These are phyloP conservation scores for Penicillium subrubescens DNA, from an alignment of 495 filamentous ascomycete genomes.

Conservation along the genomic window DNA sequence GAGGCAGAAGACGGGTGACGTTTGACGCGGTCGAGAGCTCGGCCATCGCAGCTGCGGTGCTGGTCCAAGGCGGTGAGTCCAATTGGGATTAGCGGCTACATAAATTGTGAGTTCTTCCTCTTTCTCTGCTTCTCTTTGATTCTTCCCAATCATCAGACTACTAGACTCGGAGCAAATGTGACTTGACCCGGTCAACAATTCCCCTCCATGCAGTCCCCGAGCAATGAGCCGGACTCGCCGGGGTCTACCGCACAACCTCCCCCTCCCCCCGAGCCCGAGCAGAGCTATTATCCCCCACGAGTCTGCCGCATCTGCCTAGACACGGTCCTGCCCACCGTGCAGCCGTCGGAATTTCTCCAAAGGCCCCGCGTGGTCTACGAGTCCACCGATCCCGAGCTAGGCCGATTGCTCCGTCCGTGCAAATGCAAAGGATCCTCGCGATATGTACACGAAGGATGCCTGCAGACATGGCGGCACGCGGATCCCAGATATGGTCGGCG, in stretches of 20 bases:
- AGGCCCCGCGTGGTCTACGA: slow-evolving; percentile 70
- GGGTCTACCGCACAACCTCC: slow-evolving; percentile 10
- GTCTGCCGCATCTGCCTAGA: slow-evolving; percentile 94
- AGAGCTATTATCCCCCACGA: slow-evolving; percentile 61
- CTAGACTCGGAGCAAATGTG: not conserved
- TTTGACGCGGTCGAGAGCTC: slow-evolving; percentile 30
- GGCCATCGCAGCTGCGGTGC: slow-evolving; percentile 24
- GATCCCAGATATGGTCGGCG: slow-evolving; percentile 65
- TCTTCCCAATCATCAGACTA: slow-evolving; percentile 5
- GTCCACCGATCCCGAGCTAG: slow-evolving; percentile 70
- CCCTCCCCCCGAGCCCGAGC: slow-evolving; percentile 25
- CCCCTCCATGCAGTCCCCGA: slow-evolving; percentile 15
- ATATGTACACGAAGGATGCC: slow-evolving; percentile 94
- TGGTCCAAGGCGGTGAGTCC: slow-evolving; percentile 37
- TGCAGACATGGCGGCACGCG: slow-evolving; percentile 80
- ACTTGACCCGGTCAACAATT: not conserved
- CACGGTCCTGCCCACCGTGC: slow-evolving; percentile 74
- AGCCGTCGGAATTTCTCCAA: slow-evolving; percentile 66
- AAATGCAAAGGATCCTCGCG: slow-evolving; percentile 88
- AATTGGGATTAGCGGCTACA: slow-evolving; percentile 20
- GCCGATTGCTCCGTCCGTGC: slow-evolving; percentile 88
- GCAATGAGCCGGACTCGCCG: slow-evolving; percentile 17
- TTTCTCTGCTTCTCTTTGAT: slow-evolving; percentile 5
- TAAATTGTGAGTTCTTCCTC: slow-evolving; percentile 1
- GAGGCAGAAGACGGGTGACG: slow-evolving; percentile 38